Percentiles rank a stretch among this genome's conserved stretches.
Evolutionary conservation across 2,329 filamentous ascomycete species (phyloP).

Genomic region (Endothia cerciana): DNA sequence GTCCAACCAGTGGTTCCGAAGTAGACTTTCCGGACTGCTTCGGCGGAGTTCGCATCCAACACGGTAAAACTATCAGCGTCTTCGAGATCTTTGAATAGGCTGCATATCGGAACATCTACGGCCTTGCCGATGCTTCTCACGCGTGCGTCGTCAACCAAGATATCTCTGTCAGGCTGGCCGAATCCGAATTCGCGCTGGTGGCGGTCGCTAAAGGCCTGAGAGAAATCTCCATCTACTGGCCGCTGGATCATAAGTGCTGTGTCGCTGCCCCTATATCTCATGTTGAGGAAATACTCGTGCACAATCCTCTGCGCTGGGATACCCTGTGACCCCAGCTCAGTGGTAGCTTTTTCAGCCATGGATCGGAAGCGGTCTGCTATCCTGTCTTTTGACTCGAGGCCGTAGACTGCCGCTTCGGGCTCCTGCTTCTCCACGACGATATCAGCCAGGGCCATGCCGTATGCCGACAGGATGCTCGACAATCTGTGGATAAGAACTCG

Average conservation of each 20-base stretch:
- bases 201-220: constrained; percentile 80
- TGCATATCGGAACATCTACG: constrained; percentile 63
- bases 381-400: constrained; percentile 68
- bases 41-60: constrained; percentile 53
- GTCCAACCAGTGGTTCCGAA: constrained; percentile 75
- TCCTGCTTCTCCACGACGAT: constrained; percentile 91
- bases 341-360: constrained; percentile 74
- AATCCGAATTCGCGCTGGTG: constrained; percentile 95
- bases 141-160: constrained; percentile 88
- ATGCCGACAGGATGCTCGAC: constrained; percentile 86
- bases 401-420: constrained; percentile 67
- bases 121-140: constrained; percentile 89
- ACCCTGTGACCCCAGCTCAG: constrained; percentile 75
- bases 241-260: constrained; percentile 88
- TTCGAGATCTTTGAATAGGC: constrained; percentile 76
- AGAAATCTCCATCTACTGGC: constrained; percentile 73
- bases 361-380: constrained; percentile 60
- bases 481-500: constrained; percentile 87
- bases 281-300: constrained; percentile 92
- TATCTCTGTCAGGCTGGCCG: constrained; percentile 78
- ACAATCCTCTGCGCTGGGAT: constrained; percentile 75
- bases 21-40: constrained; percentile 73
- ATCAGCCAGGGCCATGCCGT: constrained; percentile 90
- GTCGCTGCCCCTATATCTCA: constrained; percentile 89
- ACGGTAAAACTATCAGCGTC: constrained; percentile 56